These are phyloP conservation scores for Vigna unguiculata DNA, from an alignment of 306 rosid genomes.

Conservation along the genomic window DNA sequence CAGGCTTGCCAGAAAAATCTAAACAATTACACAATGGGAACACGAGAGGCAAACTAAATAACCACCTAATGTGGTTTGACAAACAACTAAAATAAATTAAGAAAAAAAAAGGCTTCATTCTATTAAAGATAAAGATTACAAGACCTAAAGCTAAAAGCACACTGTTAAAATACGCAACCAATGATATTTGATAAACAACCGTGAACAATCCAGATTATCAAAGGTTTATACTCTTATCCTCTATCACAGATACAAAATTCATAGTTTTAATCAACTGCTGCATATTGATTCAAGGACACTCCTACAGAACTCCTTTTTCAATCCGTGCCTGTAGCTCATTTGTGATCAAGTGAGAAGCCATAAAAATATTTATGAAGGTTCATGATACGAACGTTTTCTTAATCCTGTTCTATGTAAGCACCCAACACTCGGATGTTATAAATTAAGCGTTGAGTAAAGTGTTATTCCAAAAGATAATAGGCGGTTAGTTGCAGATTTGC, in stretches of 20 bases:
- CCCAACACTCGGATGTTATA: too few relatives aligned
- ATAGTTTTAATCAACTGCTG: background rate
- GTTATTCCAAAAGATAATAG: too few relatives aligned
- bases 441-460: too few relatives aligned
- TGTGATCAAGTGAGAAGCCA: background rate
- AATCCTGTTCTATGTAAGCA: background rate
- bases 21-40: too few relatives aligned
- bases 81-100: too few relatives aligned
- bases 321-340: background rate
- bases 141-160: background rate
- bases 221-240: background rate
- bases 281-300: background rate
- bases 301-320: background rate
- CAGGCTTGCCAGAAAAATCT: too few relatives aligned
- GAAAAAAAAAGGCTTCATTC: too few relatives aligned
- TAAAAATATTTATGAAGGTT: background rate
- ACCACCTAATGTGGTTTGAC: too few relatives aligned
- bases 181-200: conserved; percentile 5
- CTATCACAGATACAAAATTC: background rate
- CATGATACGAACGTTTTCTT: background rate
- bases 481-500: too few relatives aligned
- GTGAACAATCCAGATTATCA: background rate
- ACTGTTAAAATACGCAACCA: background rate
- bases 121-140: too few relatives aligned
- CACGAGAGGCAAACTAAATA: too few relatives aligned